phyloP scores from a whole-genome alignment of 1,139 yeast species.

The Lodderomyces metapsilosis region DNA sequence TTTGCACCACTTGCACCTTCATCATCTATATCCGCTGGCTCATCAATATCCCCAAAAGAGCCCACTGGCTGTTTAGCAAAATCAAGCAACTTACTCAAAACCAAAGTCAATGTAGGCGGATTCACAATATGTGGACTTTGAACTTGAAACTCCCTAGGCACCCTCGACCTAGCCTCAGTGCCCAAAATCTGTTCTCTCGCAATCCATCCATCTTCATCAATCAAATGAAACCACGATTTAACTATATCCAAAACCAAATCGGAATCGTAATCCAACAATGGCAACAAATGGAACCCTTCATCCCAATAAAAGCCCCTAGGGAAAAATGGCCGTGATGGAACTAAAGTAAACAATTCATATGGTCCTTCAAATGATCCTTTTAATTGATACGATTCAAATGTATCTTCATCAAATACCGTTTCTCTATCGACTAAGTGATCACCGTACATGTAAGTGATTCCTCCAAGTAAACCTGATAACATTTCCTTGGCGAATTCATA shows the following conservation, averaged over 20 bases:
- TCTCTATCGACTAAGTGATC: conserved; percentile 78
- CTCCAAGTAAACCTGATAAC: conserved; percentile 83
- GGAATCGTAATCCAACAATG: conserved; percentile 78
- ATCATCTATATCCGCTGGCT: conserved; percentile 22
- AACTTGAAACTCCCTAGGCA: conserved; percentile 79
- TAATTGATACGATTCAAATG: conserved; percentile 54
- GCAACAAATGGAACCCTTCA: conserved; percentile 92
- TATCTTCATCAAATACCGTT: conserved; percentile 64
- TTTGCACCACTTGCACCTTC: conserved; percentile 14
- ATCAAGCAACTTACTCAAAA: conserved; percentile 66
- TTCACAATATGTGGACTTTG: conserved; percentile 92
- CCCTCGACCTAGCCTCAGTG: conserved; percentile 83
- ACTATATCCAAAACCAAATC: conserved; percentile 80
- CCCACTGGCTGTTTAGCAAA: conserved; percentile 11
- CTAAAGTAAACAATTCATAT: conserved; percentile 70
- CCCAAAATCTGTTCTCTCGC: conserved; percentile 96
- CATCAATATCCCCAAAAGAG: conserved; percentile 22
- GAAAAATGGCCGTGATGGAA: conserved; percentile 91
- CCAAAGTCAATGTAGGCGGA: conserved; percentile 90
- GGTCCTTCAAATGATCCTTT: conserved; percentile 63
- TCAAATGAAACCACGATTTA: conserved; percentile 82
- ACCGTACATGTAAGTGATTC: conserved; percentile 88
- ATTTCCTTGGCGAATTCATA: conserved; percentile 70
- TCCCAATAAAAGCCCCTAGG: conserved; percentile 99
- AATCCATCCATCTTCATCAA: conserved; percentile 94